Percentiles rank a stretch among this genome's conserved stretches.
phyloP scores from a whole-genome alignment of 306 rosid genomes.

The Lathyrus tuberosus region DNA sequence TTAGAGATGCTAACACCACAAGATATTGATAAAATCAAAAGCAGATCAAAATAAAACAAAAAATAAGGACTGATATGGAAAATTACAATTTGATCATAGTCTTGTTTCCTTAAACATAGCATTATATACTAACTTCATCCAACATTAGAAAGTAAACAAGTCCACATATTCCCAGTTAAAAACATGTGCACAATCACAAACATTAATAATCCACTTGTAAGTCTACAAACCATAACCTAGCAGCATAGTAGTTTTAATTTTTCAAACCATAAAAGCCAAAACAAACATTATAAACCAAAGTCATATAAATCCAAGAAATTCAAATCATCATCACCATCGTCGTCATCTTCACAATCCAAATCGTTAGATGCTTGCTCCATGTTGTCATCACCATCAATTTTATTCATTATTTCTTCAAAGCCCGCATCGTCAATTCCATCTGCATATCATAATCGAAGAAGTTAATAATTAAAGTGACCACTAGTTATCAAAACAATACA shows the following conservation, averaged over 20 bases:
- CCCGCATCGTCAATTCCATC: background rate
- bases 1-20: no score
- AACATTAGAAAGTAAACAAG: background rate
- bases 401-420: background rate
- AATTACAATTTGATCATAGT: no score
- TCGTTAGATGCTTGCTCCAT: background rate
- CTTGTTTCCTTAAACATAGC: no score
- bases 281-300: background rate
- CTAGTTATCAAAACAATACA: background rate
- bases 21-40: no score
- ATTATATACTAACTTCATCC: background rate
- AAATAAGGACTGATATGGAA: no score
- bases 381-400: background rate
- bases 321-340: background rate
- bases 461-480: background rate
- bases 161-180: background rate
- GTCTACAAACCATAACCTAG: background rate
- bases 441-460: constrained; percentile 2
- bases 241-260: background rate
- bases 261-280: background rate
- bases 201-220: background rate
- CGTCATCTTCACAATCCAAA: background rate
- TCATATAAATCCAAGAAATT: background rate
- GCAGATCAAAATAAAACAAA: no score
- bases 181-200: background rate